Percentiles rank a stretch among this genome's conserved stretches.
phyloP scores from a whole-genome alignment of 225 moss, liverwort and hornwort species.

The Neckera pumila region DNA sequence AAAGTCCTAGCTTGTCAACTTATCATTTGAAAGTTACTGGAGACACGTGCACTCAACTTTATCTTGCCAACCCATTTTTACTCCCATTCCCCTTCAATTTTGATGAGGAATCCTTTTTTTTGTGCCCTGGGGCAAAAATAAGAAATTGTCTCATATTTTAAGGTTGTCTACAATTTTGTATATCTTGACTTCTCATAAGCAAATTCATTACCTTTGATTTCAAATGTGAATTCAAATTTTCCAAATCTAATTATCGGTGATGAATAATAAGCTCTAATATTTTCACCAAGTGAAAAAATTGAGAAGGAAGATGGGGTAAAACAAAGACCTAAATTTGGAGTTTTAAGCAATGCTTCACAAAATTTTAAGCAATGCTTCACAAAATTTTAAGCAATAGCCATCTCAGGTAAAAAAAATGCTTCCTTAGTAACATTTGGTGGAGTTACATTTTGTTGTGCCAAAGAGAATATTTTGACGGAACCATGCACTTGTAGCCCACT shows the following conservation, averaged over 20 bases:
- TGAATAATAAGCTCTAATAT: background rate
- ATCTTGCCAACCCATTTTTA: background rate
- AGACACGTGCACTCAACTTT: accelerated
- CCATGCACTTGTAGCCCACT: background rate
- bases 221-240: background rate
- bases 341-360: too few species aligned
- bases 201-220: background rate
- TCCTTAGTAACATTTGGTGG: accelerated
- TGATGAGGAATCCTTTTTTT: background rate
- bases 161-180: background rate
- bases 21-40: accelerated
- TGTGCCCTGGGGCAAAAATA: accelerated
- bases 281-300: accelerated
- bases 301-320: background rate
- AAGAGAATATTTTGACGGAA: background rate
- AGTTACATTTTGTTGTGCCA: background rate
- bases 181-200: accelerated
- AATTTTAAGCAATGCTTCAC: background rate
- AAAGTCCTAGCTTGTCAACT: background rate
- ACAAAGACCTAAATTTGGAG: too few species aligned
- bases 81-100: background rate
- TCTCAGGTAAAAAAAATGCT: background rate
- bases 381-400: accelerated
- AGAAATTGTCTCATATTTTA: background rate
- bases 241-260: accelerated